These are phyloP conservation scores for Colletotrichum orchidophilum DNA, from an alignment of 2,329 filamentous ascomycete species.

Conservation along the genomic window DNA sequence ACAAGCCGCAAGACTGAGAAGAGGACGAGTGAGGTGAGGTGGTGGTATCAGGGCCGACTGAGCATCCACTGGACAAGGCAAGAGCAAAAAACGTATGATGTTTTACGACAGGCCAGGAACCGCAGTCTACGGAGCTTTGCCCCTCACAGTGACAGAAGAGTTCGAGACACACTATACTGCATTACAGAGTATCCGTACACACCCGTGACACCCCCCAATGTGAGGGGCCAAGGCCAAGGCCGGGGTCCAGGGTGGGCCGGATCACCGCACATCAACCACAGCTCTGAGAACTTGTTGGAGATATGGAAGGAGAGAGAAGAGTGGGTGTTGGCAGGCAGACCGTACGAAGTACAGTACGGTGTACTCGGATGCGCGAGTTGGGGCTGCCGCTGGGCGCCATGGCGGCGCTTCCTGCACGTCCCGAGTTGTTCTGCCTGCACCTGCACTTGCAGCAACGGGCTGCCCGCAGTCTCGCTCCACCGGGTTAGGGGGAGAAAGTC, in stretches of 20 bases:
- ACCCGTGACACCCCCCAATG: neutral
- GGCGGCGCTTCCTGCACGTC: neutral
- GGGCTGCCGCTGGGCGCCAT: neutral
- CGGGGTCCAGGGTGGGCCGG: constrained; percentile 19
- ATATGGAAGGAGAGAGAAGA: constrained; percentile 6
- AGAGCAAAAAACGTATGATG: constrained; percentile 34
- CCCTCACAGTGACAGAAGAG: constrained; percentile 32
- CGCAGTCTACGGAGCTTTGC: constrained; percentile 27
- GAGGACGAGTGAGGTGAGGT: constrained; percentile 16
- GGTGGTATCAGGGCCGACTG: constrained; percentile 30
- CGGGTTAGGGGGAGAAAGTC: constrained; percentile 3
- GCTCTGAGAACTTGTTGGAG: constrained; percentile 7
- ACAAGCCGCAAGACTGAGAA: neutral
- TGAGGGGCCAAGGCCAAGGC: constrained; percentile 17
- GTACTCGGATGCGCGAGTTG: neutral
- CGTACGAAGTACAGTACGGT: neutral
- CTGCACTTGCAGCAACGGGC: constrained; percentile 7
- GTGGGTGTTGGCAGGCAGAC: neutral
- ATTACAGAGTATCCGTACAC: neutral
- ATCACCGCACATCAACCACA: constrained; percentile 15
- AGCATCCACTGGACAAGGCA: constrained; percentile 24
- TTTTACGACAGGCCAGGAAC: constrained; percentile 32
- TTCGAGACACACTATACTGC: constrained; percentile 7
- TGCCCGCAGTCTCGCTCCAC: constrained; percentile 17
- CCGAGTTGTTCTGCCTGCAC: neutral